Evolutionary conservation across 176 grass and related monocot species (phyloP), one percentile per base, ranked within the genome.

Genomic region (Canna indica): DNA sequence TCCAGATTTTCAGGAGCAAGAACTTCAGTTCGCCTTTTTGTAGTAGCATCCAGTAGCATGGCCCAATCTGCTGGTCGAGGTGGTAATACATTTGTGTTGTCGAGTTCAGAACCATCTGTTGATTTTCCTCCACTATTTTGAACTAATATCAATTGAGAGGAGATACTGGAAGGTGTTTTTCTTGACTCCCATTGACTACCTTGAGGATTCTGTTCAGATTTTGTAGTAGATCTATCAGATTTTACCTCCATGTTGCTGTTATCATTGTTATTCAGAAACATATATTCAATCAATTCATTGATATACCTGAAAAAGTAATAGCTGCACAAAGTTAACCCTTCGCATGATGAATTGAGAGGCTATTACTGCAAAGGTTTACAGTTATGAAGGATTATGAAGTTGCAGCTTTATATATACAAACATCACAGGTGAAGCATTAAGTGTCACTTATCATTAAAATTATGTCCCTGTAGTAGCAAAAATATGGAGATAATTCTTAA

Each of bases 1-100:
- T 97, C 94, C 82, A 97, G 84, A 84, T 97, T 97, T 73, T 97
- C 94, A 66, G 94, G 94, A 42, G 89, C 86, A 85, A 97, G 88
- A 73, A 97, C 84, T 69, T 97, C 63, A 67, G 82, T 83, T 75
- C 89, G 73, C 68, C 94, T 97, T 87, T 93, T 87, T 61, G 86
- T 90, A 83, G 89, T 86, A 79, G 94, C 94, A 59, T 92, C 94
- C 67, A 97, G 70, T 81, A 72, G 72, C 50, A 80, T 13, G 5
- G 94, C 89, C 94, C 94, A 97, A 47, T 90, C 94, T 77, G 89
- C 83, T 59, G 83, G 81, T 39, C 82, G 73, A 76, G 70, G 63
- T 14, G 36, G 71, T 18, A 29, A 13, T 54, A 14, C 30, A 50
- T 36, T 71, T 12, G 17, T 6, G 18, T 9, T 26, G 35, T 42